phyloP scores from a whole-genome alignment of 352 stramenopile species.

The Elongisporangium anandrum region DNA sequence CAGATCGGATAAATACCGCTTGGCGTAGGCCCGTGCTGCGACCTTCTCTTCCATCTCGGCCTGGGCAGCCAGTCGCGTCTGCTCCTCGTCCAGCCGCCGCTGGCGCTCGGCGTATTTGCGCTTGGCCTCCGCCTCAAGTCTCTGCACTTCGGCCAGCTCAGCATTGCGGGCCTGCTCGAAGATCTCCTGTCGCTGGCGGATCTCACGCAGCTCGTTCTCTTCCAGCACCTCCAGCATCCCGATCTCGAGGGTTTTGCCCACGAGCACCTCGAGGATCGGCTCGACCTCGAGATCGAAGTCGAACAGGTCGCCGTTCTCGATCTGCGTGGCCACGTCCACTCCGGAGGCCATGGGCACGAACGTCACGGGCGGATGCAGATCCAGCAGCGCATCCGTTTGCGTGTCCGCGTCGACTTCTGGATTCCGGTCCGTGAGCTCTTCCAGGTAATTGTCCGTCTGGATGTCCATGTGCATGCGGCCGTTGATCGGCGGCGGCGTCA shows the following conservation, averaged over 20 bases:
- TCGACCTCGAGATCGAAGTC: conserved; percentile 95
- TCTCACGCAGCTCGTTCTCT: conserved; percentile 89
- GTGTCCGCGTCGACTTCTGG: conserved; percentile 87
- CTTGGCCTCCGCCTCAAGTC: conserved; percentile 91
- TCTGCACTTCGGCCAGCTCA: conserved; percentile 92
- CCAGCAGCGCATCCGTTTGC: conserved; percentile 90
- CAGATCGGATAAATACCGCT: conserved; percentile 85
- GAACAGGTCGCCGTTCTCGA: conserved; percentile 92
- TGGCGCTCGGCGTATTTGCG: conserved; percentile 91
- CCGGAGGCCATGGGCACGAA: conserved; percentile 89
- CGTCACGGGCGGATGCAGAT: conserved; percentile 75
- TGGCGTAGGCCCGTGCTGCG: conserved; percentile 83
- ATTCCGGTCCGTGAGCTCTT: conserved; percentile 91
- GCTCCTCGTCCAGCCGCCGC: conserved; percentile 79
- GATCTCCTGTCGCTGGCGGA: conserved; percentile 86
- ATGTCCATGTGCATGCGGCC: conserved; percentile 90
- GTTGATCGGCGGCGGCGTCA: conserved; percentile 83
- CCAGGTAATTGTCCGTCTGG: conserved; percentile 94
- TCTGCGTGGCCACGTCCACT: conserved; percentile 87
- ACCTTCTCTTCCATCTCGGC: conserved; percentile 91
- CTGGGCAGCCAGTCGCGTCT: conserved; percentile 60
- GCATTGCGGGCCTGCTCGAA: conserved; percentile 91
- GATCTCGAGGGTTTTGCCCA: conserved; percentile 94
- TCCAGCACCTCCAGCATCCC: conserved; percentile 93
- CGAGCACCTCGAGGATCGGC: conserved; percentile 93